Conservation (phyloP, 1,284 basidiomycete species). For the Ustilago esculenta region DNA sequence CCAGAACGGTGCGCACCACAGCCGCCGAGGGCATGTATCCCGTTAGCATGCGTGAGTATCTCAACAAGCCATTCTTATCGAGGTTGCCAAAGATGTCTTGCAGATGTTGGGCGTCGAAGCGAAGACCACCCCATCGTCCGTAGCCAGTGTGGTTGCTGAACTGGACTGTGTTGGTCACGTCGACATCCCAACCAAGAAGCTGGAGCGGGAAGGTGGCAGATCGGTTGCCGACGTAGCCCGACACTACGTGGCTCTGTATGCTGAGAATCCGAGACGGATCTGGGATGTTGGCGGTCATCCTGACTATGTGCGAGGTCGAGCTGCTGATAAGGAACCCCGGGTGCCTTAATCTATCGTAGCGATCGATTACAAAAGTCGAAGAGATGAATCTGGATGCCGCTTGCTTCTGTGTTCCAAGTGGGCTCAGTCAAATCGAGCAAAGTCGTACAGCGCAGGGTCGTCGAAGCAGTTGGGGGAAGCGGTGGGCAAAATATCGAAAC, state of each 20-base stretch:
- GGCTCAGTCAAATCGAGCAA: not conserved
- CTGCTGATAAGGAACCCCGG: not conserved
- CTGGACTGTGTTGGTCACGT: conserved; percentile 92
- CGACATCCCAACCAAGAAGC: conserved; percentile 93
- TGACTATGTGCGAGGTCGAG: not conserved
- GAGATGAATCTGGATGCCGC: not conserved
- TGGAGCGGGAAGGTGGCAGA: conserved; percentile 95
- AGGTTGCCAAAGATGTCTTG: conserved; percentile 66
- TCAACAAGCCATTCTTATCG: conserved; percentile 54
- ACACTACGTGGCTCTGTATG: conserved; percentile 92
- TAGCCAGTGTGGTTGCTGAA: conserved; percentile 84
- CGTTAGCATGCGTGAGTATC: conserved; percentile 59
- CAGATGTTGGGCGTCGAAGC: conserved; percentile 67
- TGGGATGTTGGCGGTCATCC: conserved; percentile 47
- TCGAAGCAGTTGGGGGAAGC: too few relatives aligned
- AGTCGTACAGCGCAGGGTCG: too few relatives aligned
- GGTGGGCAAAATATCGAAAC: too few relatives aligned
- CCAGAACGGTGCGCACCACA: conserved; percentile 76
- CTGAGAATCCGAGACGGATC: conserved; percentile 68
- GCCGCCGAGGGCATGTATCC: conserved; percentile 88
- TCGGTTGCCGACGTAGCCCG: conserved; percentile 86
- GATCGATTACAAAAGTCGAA: too few relatives aligned
- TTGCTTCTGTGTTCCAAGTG: not conserved
- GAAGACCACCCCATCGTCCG: conserved; percentile 68
- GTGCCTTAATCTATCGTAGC: not conserved